Evolutionary conservation across 2,329 filamentous ascomycete genomes (phyloP), one percentile per base, ranked within the genome.

Genomic region (Leptoxyphium fumago): DNA sequence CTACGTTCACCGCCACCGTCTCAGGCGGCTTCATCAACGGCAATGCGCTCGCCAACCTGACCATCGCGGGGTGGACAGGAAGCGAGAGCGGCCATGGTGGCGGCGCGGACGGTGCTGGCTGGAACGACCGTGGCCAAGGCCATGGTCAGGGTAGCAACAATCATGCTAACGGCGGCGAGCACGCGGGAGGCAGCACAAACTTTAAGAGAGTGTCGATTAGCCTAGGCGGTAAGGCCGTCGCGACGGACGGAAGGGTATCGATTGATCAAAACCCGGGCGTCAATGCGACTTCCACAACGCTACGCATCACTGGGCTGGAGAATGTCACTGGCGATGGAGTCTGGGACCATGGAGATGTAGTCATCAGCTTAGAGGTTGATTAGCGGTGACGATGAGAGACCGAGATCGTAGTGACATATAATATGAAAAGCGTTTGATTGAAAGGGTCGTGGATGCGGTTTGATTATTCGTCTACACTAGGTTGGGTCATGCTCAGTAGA

Each of bases 41-140:
- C 7, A 46, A 49, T 28, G 48, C 55, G 21, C 50, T 60, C 8
- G 52, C 55, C 2, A 58, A 57, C 29, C 43, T 58, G 42, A 56
- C 55, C 2, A 54, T 59, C 39, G 54, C 52, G 15, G 57, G 55
- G 30, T 36, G 32, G 32, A 26, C 21, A 26, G 21, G 21, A 26
- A 26, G 21, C 7, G 21, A 7, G 21, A 26, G 21, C 21, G 21
- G 21, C 21, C 21, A 26, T 26, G 3, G 21, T 26, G 21, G 21
- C 7, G 21, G 21, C 7, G 21, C 21, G 3, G 21, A 7, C 21
- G 21, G 21, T 26, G 21, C 21, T 26, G 21, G 21, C 21, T 3
- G 21, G 3, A 4, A 36, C 9, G 15, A 9, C 4, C 32, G 9
- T 3, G 4, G 32, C 32, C 15, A 13, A 13, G 11, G 32, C 9